phyloP scores from a whole-genome alignment of 2,329 filamentous ascomycete species.

The Sclerotinia minor region DNA sequence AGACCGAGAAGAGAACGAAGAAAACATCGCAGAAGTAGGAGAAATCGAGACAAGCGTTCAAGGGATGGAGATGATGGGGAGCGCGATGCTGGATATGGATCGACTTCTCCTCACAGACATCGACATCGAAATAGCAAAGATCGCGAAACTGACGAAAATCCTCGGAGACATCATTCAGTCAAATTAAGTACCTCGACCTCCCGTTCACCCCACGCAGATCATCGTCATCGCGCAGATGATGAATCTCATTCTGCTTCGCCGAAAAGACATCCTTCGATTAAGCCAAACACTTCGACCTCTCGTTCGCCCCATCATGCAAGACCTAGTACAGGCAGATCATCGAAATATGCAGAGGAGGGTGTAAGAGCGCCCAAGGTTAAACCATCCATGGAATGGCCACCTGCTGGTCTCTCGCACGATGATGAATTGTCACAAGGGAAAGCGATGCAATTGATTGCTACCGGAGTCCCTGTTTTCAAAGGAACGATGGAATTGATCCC shows the following conservation, averaged over 20 bases:
- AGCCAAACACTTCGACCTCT: neutral
- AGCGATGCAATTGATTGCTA: conserved; percentile 59
- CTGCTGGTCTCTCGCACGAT: conserved; percentile 49
- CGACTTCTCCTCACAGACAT: neutral
- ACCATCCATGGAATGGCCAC: conserved; percentile 57
- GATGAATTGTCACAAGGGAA: conserved; percentile 55
- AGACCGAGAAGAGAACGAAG: conserved; percentile 18
- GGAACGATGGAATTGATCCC: conserved; percentile 56
- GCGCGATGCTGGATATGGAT: neutral
- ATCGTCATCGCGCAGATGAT: conserved; percentile 14
- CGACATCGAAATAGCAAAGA: conserved; percentile 4
- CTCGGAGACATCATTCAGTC: conserved; percentile 13
- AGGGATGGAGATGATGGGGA: neutral
- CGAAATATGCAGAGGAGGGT: conserved; percentile 17
- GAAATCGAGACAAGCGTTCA: conserved; percentile 6
- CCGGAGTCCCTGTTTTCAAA: conserved; percentile 57
- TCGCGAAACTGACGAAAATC: conserved; percentile 15
- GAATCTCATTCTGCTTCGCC: conserved; percentile 11
- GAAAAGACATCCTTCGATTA: conserved; percentile 14
- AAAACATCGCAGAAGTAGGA: conserved; percentile 19
- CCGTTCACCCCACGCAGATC: conserved; percentile 15
- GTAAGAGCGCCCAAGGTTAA: neutral
- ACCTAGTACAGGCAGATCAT: conserved; percentile 21
- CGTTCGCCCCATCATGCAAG: conserved; percentile 14
- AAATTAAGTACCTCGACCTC: conserved; percentile 16